Base-by-base conservation (phyloP, 805 yeast genomes). In the Scheffersomyces ergatensis region DNA sequence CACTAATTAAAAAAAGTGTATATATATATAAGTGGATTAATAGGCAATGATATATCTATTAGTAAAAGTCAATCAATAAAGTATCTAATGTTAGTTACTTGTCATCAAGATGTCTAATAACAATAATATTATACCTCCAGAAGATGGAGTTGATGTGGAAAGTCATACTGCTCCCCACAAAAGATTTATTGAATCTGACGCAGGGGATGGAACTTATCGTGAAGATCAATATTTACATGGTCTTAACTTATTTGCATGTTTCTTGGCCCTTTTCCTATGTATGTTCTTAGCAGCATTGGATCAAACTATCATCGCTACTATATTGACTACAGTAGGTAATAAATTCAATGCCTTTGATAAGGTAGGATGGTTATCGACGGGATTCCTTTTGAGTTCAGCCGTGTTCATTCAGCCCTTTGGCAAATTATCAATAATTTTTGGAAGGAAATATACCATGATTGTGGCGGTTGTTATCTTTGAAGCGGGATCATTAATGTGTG, bases 131-230 rank as follows among this genome's bases (percentile, higher is more conserved):
- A n/a, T n/a, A n/a, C n/a, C n/a, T n/a, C n/a, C n/a, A n/a, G n/a
- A n/a, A n/a, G n/a, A n/a, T n/a, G n/a, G n/a, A n/a, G n/a, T n/a
- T n/a, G n/a, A n/a, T n/a, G n/a, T n/a, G n/a, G 24, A 21, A 9
- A 21, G 24, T 9, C 24, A 21, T 21, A 21, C 24, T 9, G 9
- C 9, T 7, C 18, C 5, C 3, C n/a, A n/a, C n/a, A 29, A 29
- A 12, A 17, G 32, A 23, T 67, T 58, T 42, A 44, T 52, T 23
- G 75, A 71, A 44, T 52, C 64, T 37, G 73, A 68, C 46, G 70
- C 70, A 16, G 70, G 72, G 24, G 71, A 66, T 42, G 71, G 70
- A 11, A 62, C 69, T 5, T 50, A 42, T 33, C 54, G 67, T 45
- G 62, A 61, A 40, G 70, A 66, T 19, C 65, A 63, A 41, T 60